Evolutionary conservation across 2,329 filamentous ascomycete genomes (phyloP).

Genomic region (Harringtonia lauricola): DNA sequence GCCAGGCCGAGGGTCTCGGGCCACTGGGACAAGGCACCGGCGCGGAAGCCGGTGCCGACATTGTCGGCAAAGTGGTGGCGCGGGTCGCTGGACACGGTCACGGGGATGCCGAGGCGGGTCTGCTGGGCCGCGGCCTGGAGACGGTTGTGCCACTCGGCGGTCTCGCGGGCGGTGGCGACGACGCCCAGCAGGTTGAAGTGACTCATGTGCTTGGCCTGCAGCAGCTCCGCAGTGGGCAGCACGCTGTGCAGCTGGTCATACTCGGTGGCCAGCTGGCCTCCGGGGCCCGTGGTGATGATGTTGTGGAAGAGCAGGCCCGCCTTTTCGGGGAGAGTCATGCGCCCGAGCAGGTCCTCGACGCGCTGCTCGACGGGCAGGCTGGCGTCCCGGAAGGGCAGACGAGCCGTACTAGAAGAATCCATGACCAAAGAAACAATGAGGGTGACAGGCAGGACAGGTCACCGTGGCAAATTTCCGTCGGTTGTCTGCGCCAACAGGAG

Average conservation of each 20-base stretch:
- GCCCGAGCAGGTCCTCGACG: neutral
- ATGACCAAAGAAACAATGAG: too few species aligned
- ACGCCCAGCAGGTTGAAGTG: slow-evolving; percentile 12
- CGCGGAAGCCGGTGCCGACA: slow-evolving; percentile 28
- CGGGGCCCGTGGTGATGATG: too few species aligned
- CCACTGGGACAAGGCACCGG: slow-evolving; percentile 37
- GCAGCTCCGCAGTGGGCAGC: neutral
- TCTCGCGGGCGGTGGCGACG: slow-evolving; percentile 17
- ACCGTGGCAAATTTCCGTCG: too few species aligned
- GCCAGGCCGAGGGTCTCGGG: slow-evolving; percentile 38
- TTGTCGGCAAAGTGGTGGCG: slow-evolving; percentile 13
- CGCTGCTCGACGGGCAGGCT: too few species aligned
- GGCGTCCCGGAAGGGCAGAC: too few species aligned
- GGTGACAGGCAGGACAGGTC: too few species aligned
- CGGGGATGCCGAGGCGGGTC: slow-evolving; percentile 35
- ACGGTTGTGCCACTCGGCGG: slow-evolving; percentile 28
- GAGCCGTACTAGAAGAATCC: too few species aligned
- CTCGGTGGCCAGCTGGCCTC: too few species aligned
- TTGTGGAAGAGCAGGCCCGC: too few species aligned
- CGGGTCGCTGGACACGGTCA: slow-evolving; percentile 37
- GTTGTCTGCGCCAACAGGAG: too few species aligned
- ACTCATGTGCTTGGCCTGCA: slow-evolving; percentile 4
- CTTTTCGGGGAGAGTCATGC: too few species aligned
- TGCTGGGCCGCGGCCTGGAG: slow-evolving; percentile 29
- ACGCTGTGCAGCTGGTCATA: too few species aligned